Evolutionary conservation across 176 grass and related monocot genomes (phyloP), one percentile per base, ranked within the genome.

Genomic region (Olyra latifolia): DNA sequence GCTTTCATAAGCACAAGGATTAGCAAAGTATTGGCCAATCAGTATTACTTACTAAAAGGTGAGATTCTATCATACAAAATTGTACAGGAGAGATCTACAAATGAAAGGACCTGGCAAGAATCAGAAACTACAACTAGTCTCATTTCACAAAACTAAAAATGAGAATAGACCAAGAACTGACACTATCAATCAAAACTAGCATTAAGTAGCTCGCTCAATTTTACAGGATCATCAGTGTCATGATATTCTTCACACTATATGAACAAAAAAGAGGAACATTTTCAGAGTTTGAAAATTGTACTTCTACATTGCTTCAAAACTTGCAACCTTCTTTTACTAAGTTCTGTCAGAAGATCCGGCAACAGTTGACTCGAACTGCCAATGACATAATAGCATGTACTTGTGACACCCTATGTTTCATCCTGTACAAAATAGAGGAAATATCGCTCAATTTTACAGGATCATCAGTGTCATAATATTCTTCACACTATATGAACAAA

Each of bases 351-450:
- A 64, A 61, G 43, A 71, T 78, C 56, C 13, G 2, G 2, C 11
- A 72, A 20, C 53, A 53, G n/a, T 14, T 64, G 23, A 40, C 1
- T 24, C 19, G 17, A 68, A 55, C 4, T 12, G 28, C 9, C 56
- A 71, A 5, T 73, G 30, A 27, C 19, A 23, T 25, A 46, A 69
- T 58, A 71, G 12, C 42, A 58, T 25, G 23, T 10, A 16, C 50
- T 66, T 45, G 40, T 22, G 16, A 56, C 38, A n/a, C 10, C 5
- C 46, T 7, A 65, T 54, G 60, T 67, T 32, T 50, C 19, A 57
- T 68, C 39, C 47, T 84, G 72, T 73, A 86, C 83, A 79, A 44
- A 73, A 43, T 56, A 38, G 23, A 30, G 56, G 62, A 43, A 48
- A 87, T 60, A 27, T 54, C 7, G 0, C 12, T 50, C 80, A 25